Evolutionary conservation across 2,329 filamentous ascomycete species (phyloP).

Genomic region (Fusarium papillatum): DNA sequence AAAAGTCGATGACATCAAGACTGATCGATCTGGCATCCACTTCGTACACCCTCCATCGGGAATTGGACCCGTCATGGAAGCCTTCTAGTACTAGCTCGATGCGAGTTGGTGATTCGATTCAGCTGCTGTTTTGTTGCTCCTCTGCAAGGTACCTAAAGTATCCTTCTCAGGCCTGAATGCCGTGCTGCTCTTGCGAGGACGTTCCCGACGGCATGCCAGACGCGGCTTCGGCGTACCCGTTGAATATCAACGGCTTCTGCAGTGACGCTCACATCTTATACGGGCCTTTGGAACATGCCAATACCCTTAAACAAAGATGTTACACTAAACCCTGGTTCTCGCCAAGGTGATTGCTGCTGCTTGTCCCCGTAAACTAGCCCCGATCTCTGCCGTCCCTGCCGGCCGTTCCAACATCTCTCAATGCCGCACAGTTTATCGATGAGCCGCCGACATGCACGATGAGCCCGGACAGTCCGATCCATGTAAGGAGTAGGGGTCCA

Average conservation of each 20-base stretch:
- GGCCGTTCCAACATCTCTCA: background rate
- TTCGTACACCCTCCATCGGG: slow-evolving; percentile 1
- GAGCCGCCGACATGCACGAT: background rate
- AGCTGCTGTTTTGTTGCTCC: background rate
- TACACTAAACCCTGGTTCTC: background rate
- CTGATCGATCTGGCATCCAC: slow-evolving; percentile 17
- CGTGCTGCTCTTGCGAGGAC: background rate
- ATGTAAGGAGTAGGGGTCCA: background rate
- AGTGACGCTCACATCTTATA: background rate
- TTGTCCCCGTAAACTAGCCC: slow-evolving; percentile 2
- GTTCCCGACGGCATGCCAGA: background rate
- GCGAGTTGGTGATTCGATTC: slow-evolving; percentile 1
- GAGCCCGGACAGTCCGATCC: background rate
- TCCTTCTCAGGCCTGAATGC: background rate
- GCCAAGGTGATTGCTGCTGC: background rate
- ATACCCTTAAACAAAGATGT: background rate
- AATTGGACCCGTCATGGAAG: background rate
- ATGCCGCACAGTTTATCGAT: background rate
- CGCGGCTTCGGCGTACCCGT: background rate
- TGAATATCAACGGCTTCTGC: background rate
- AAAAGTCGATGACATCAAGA: slow-evolving; percentile 36
- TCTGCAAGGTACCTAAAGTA: background rate
- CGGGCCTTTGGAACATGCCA: background rate
- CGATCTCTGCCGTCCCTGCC: slow-evolving; percentile 4
- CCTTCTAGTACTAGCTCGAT: background rate